Percentiles rank a stretch among this genome's conserved stretches.
Conservation (phyloP, 345 rosid species). For the Dovyalis caffra region DNA sequence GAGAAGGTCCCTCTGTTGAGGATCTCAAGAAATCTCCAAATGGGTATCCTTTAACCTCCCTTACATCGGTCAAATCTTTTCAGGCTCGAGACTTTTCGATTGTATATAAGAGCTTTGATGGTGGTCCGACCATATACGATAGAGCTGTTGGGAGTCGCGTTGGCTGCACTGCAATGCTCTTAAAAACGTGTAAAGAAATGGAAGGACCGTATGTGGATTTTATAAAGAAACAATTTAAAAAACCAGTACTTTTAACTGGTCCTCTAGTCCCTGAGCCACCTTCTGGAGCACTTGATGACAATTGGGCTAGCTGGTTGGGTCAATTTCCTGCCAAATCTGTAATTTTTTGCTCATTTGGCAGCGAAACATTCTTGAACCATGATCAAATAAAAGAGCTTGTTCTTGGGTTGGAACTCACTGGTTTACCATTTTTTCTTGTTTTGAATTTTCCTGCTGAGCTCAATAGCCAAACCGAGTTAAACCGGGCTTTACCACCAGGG, state of each 20-base stretch:
- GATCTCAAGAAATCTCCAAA: constrained; percentile 23
- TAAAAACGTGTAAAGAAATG: constrained; percentile 31
- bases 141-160: background rate
- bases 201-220: constrained; percentile 32
- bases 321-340: constrained; percentile 28
- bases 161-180: constrained; percentile 8
- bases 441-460: constrained; percentile 23
- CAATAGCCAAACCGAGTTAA: constrained; percentile 1
- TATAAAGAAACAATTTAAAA: constrained; percentile 15
- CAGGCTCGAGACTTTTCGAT: constrained; percentile 11
- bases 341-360: constrained; percentile 34
- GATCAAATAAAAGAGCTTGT: constrained; percentile 30
- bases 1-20: background rate
- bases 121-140: background rate
- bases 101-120: constrained; percentile 20
- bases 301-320: constrained; percentile 33
- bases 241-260: constrained; percentile 28
- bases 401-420: constrained; percentile 32
- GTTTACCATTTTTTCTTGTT: constrained; percentile 35
- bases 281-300: constrained; percentile 27
- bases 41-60: constrained; percentile 19
- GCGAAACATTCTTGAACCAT: constrained; percentile 30
- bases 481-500: constrained; percentile 23
- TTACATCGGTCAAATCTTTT: constrained; percentile 16
- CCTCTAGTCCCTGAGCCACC: constrained; percentile 31